phyloP scores from a whole-genome alignment of 1,284 basidiomycete genomes.

The Marasmius tenuissimus region DNA sequence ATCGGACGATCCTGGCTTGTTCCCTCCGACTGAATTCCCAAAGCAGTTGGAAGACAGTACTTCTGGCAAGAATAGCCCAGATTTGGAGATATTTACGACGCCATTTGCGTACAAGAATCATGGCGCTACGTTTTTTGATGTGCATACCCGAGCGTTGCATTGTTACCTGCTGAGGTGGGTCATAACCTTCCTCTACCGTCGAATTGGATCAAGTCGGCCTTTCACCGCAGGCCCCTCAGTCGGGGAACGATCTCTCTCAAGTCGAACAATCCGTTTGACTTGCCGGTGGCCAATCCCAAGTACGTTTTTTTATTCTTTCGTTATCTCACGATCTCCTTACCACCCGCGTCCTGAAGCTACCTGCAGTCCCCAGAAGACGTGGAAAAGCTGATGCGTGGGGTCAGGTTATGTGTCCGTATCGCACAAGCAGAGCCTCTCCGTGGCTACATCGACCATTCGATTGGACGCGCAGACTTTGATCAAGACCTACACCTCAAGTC shows the following conservation, averaged over 20 bases:
- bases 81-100: conserved; percentile 57
- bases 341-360: conserved; percentile 41
- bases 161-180: conserved; percentile 37
- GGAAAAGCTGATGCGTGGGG: conserved; percentile 51
- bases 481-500: conserved; percentile 37
- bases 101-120: conserved; percentile 44
- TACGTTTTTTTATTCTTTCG: conserved; percentile 15
- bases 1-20: conserved; percentile 51
- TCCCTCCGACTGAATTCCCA: conserved; percentile 39
- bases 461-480: conserved; percentile 40
- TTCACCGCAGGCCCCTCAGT: conserved; percentile 33
- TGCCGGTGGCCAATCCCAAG: conserved; percentile 44
- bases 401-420: conserved; percentile 49
- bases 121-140: conserved; percentile 25
- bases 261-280: conserved; percentile 38
- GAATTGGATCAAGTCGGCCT: background rate
- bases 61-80: conserved; percentile 55
- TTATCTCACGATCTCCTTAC: background rate
- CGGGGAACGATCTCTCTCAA: conserved; percentile 37
- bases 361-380: conserved; percentile 58
- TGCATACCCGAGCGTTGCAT: conserved; percentile 41
- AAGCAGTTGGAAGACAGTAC: conserved; percentile 49
- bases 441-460: conserved; percentile 42
- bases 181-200: conserved; percentile 2
- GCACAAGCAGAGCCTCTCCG: conserved; percentile 50